Evolutionary conservation across 441 rosid genomes (phyloP).

Genomic region (Dalechampia spathulata): DNA sequence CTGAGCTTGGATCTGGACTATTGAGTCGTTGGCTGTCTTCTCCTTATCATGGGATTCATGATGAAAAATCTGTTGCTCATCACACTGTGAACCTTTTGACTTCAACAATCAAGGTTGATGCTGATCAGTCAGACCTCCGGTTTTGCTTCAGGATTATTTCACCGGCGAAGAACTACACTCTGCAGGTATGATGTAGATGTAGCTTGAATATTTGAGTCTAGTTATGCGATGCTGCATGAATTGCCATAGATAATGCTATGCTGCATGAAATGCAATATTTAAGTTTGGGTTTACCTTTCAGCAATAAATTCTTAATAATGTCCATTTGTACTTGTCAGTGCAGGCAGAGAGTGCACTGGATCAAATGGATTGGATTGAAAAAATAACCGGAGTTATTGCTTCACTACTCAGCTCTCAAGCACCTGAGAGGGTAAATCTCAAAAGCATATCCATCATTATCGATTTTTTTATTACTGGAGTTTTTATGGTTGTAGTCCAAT

Average conservation of each 20-base stretch:
- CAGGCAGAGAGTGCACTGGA: conserved; percentile 99
- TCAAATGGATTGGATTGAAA: conserved; percentile 99
- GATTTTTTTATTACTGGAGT: conserved; percentile 10
- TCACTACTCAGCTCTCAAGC: conserved; percentile 97
- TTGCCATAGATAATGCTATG: background rate
- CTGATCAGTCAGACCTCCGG: conserved; percentile 95
- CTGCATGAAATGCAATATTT: background rate
- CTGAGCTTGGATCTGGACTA: conserved; percentile 97
- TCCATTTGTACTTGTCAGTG: conserved; percentile 68
- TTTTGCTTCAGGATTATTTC: conserved; percentile 99
- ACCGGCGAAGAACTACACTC: conserved; percentile 92
- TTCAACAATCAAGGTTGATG: conserved; percentile 92
- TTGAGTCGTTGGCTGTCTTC: conserved; percentile 94
- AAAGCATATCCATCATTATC: conserved; percentile 7
- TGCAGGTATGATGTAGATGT: conserved; percentile 66
- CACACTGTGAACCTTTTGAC: conserved; percentile 99
- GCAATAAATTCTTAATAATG: conserved; percentile 28
- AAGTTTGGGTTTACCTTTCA: conserved; percentile 2
- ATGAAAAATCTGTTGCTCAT: conserved; percentile 98
- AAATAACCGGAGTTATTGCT: conserved; percentile 99
- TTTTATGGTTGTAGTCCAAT: conserved; percentile 21
- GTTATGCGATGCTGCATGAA: background rate
- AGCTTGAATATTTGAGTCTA: conserved; percentile 15
- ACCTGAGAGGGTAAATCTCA: conserved; percentile 71
- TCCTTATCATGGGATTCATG: conserved; percentile 86